Evolutionary conservation across 306 rosid species (phyloP).

Genomic region (Quercus mongolica): DNA sequence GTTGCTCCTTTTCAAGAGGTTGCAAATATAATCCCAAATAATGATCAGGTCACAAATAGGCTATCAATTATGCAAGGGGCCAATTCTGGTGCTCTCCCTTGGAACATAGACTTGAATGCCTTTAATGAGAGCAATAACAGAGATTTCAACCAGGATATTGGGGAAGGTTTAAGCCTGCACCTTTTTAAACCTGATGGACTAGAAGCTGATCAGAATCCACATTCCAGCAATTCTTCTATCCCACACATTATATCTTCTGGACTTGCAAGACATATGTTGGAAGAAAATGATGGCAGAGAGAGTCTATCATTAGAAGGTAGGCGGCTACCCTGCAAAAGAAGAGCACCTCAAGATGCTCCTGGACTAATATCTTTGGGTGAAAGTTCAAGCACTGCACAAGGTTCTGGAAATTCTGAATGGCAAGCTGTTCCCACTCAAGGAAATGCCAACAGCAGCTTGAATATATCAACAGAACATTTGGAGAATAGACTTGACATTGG

Average conservation of each 20-base stretch:
- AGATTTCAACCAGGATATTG: not conserved
- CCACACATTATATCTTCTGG: not conserved
- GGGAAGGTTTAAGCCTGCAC: not conserved
- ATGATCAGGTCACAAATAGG: not conserved
- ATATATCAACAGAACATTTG: not conserved
- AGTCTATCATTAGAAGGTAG: not conserved
- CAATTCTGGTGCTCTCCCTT: not conserved
- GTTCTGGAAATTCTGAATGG: not conserved
- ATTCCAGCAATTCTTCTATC: not conserved
- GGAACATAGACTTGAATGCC: not conserved
- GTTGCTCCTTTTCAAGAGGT: not conserved
- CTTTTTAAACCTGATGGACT: not conserved
- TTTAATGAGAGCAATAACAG: not conserved
- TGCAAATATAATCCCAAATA: not conserved
- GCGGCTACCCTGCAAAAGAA: slow-evolving; percentile 9
- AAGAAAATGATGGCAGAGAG: not conserved
- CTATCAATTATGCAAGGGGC: not conserved
- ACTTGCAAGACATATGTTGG: not conserved
- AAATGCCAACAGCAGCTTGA: not conserved
- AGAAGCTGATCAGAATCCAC: slow-evolving; percentile 4
- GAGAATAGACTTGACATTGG: not conserved
- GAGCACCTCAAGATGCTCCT: slow-evolving; percentile 4
- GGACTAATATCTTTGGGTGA: slow-evolving; percentile 13
- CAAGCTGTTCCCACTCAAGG: not conserved
- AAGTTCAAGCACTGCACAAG: slow-evolving; percentile 3